Percentiles rank a stretch among this genome's conserved stretches.
Evolutionary conservation across 2,329 filamentous ascomycete species (phyloP).

Genomic region (Bipolaris victoriae): DNA sequence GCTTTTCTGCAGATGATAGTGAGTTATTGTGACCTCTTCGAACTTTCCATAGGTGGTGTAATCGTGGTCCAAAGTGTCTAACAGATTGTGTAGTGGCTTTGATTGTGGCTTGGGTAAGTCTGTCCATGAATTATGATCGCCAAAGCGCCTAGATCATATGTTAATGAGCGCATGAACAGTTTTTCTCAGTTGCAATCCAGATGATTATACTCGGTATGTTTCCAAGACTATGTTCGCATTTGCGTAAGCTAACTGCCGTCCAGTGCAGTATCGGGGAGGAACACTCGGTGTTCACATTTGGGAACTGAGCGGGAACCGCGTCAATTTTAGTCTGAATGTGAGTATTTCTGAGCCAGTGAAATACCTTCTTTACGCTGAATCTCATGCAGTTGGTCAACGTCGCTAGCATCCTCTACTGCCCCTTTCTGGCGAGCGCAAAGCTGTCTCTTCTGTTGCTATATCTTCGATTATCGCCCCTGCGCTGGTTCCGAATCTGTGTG

Average conservation of each 20-base stretch:
- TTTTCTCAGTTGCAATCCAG: constrained; percentile 19
- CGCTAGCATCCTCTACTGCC: constrained; percentile 21
- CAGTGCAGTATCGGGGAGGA: constrained; percentile 20
- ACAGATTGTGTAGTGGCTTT: constrained; percentile 14
- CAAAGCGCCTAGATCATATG: not conserved
- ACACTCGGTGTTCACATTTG: constrained; percentile 31
- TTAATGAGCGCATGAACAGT: constrained; percentile 3
- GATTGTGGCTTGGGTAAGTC: constrained; percentile 20
- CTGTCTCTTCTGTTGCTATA: constrained; percentile 31
- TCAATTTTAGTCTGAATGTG: constrained; percentile 22
- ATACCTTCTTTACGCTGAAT: constrained; percentile 2
- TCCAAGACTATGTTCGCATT: accelerated
- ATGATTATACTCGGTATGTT: constrained; percentile 15
- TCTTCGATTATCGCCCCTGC: constrained; percentile 17
- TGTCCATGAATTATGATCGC: not conserved
- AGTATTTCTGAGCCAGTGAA: not conserved
- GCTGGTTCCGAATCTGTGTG: constrained; percentile 21
- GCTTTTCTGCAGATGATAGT: constrained; percentile 38
- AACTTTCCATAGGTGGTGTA: no score
- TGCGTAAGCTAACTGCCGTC: not conserved
- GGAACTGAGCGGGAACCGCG: constrained; percentile 20
- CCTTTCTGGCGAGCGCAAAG: constrained; percentile 27
- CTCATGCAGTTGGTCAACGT: constrained; percentile 9
- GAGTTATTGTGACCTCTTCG: not conserved
- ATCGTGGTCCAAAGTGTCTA: not conserved